A percentile compares a stretch with the other conserved stretches of the same genome.
Conservation (phyloP, 495 filamentous ascomycete species). For the Antarctomyces pellizariae region DNA sequence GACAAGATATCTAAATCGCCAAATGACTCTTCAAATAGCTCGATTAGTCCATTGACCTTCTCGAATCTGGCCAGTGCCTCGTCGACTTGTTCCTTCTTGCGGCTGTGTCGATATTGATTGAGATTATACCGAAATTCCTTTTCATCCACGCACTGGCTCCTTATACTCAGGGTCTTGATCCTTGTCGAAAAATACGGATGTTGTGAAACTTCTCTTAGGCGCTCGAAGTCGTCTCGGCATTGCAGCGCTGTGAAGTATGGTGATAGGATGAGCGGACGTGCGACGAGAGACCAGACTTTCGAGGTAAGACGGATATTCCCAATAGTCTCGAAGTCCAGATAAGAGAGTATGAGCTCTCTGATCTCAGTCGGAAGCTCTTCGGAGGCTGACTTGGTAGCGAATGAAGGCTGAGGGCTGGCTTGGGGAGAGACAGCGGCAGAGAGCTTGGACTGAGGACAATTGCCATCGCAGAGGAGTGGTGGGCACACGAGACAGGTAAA, state of each 20-base stretch:
- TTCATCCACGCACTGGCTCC: conserved; percentile 8
- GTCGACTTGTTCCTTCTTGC: conserved; percentile 1
- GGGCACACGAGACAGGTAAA: neutral
- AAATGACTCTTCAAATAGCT: conserved; percentile 3
- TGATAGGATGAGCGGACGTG: conserved; percentile 6
- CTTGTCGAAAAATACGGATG: conserved; percentile 5
- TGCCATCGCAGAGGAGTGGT: neutral
- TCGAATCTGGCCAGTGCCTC: conserved; percentile 4
- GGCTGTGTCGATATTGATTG: conserved; percentile 6
- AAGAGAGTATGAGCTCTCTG: conserved; percentile 5
- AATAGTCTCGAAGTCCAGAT: conserved; percentile 1
- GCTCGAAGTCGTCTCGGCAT: conserved; percentile 4
- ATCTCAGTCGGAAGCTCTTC: conserved; percentile 8
- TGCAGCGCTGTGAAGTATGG: conserved; percentile 4
- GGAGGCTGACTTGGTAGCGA: no score
- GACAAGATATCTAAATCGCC: conserved; percentile 3
- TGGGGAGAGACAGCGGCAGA: no score
- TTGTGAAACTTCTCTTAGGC: conserved; percentile 4
- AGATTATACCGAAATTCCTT: conserved; percentile 9
- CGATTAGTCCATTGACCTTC: conserved; percentile 1
- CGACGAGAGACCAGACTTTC: conserved; percentile 5
- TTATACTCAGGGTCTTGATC: conserved; percentile 6
- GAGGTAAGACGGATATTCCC: conserved; percentile 7
- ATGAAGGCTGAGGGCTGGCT: no score
- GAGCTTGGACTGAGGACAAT: neutral